phyloP scores from a whole-genome alignment of 192 early-diverging fungal species.

The Helicostylum pulchrum region DNA sequence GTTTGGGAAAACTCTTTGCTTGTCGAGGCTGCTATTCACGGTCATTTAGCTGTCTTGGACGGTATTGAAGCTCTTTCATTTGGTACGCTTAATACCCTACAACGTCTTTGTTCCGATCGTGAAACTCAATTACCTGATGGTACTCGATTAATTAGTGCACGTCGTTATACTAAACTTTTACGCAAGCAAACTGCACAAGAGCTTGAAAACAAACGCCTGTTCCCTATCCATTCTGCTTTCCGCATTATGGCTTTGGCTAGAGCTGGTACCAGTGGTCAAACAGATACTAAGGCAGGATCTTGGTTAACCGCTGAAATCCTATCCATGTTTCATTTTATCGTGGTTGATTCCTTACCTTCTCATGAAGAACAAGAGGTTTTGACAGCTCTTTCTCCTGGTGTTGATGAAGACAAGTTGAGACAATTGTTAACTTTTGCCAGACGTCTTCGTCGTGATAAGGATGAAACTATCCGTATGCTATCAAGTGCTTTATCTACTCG shows the following conservation, averaged over 20 bases:
- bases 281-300: conserved; percentile 44
- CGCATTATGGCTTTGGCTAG: conserved; percentile 69
- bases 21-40: conserved; percentile 69
- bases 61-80: conserved; percentile 67
- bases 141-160: conserved; percentile 47
- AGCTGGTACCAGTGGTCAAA: conserved; percentile 45
- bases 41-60: conserved; percentile 73
- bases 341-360: conserved; percentile 51
- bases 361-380: conserved; percentile 50
- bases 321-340: conserved; percentile 71
- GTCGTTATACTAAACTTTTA: conserved; percentile 54
- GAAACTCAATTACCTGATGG: conserved; percentile 71
- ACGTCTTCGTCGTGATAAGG: conserved; percentile 52
- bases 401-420: conserved; percentile 39
- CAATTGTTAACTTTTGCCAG: conserved; percentile 56
- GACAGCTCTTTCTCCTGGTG: conserved; percentile 50
- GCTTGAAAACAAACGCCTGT: conserved; percentile 41
- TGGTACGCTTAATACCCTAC: conserved; percentile 65
- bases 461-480: conserved; percentile 56
- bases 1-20: conserved; percentile 72
- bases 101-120: conserved; percentile 63
- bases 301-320: conserved; percentile 73
- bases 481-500: conserved; percentile 65
- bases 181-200: conserved; percentile 45
- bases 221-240: conserved; percentile 69